Percentiles rank a stretch among this genome's conserved stretches.
Conservation (phyloP, 768 basidiomycete species). For the Gautieria morchelliformis region DNA sequence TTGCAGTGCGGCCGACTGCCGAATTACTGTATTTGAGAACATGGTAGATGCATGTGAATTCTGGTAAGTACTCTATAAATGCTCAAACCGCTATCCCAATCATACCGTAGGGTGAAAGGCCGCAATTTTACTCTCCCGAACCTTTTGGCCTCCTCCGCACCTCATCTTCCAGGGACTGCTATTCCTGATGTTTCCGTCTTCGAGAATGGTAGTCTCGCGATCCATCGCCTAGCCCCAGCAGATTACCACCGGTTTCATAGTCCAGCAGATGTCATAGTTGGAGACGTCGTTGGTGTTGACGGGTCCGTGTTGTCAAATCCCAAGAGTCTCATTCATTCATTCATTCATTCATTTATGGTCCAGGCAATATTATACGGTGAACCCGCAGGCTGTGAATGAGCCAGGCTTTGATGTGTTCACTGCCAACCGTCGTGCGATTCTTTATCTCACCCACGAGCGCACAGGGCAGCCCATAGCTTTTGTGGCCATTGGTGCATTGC, state of each 20-base stretch:
- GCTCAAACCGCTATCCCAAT: not conserved
- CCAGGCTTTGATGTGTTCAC: constrained; percentile 54
- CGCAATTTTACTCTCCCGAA: constrained; percentile 54
- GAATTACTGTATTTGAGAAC: constrained; percentile 58
- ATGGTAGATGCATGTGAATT: constrained; percentile 52
- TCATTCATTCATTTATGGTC: not conserved
- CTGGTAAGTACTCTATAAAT: constrained; percentile 36
- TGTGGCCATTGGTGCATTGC: constrained; percentile 71
- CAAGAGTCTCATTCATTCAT: not conserved
- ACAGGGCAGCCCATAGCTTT: constrained; percentile 48
- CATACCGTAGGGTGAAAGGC: constrained; percentile 50
- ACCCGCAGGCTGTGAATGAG: constrained; percentile 72
- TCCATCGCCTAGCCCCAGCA: constrained; percentile 68
- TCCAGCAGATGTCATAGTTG: constrained; percentile 44
- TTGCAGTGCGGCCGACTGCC: constrained; percentile 62
- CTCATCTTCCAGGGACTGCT: constrained; percentile 33
- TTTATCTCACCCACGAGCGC: constrained; percentile 38
- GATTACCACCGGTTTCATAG: constrained; percentile 80
- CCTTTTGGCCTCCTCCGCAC: constrained; percentile 31
- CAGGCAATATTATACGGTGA: constrained; percentile 32
- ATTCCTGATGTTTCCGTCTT: constrained; percentile 27
- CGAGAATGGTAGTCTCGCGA: constrained; percentile 42
- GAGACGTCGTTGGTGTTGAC: constrained; percentile 34
- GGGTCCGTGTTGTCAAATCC: constrained; percentile 22
- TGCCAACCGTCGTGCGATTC: constrained; percentile 48